Base-by-base conservation (phyloP, 2,329 filamentous ascomycete genomes). In the Bretziella fagacearum region DNA sequence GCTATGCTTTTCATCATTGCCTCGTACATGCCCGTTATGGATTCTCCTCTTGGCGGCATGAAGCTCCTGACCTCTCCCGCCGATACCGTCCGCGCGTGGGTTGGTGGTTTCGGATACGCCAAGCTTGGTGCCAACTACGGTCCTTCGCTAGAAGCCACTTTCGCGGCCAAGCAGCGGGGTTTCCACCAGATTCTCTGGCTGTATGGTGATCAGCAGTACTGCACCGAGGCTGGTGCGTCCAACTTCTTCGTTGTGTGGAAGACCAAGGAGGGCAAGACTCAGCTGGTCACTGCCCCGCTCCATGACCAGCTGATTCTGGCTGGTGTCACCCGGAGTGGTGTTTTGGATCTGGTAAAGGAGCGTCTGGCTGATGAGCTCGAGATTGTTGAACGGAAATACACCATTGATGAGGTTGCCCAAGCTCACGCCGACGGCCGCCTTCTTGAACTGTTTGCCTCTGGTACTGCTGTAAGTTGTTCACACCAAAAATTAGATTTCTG, bases 111-210 rank as follows among this genome's bases (percentile, higher is more conserved):
- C 60, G 87, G 87, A 1, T 87, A 81, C 58, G 85, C 86, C 51
- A 95, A 95, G 65, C 74, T 95, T 27, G 87, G 87, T 47, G 87
- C 87, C 52, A 95, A 94, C 68, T 95, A 94, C 62, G 87, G 87
- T 0, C 87, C 87, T 15, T 79, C 75, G 17, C 70, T 95, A 46
- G 69, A 84, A 46, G 83, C 84, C 3, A 86, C 86, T 42, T 71
- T 71, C 15, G 81, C 87, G 61, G 87, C 87, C 2, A 67, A 77
- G 48, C 66, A 65, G 8, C 65, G 73, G 33, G 87, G 89, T 0
- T 95, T 77, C 63, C 75, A 89, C 58, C 89, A 95, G 69, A 81
- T 95, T 48, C 72, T 95, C n/a, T 95, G 87, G 87, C 71, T 95
- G 44, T 91, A 93, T 57, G 85, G 85, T 1, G 62, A 74, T 33